phyloP scores from a whole-genome alignment of 495 filamentous ascomycete species.

The Lophiostoma macrostomum region DNA sequence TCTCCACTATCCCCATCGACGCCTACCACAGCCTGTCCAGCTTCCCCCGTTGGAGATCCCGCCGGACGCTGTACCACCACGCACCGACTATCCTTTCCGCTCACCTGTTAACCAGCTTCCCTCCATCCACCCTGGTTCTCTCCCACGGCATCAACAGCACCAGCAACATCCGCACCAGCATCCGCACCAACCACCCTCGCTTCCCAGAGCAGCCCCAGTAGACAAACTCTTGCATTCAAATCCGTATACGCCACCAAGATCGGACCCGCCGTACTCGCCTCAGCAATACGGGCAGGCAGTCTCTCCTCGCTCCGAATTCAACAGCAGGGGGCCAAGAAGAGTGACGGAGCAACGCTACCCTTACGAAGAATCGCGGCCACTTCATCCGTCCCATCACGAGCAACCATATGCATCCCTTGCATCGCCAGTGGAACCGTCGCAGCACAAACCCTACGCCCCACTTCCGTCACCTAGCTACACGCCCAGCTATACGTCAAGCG shows the following conservation, averaged over 20 bases:
- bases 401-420: slow-evolving; percentile 32
- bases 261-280: slow-evolving; percentile 36
- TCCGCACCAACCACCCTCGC: slow-evolving; percentile 20
- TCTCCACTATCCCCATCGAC: slow-evolving; percentile 31
- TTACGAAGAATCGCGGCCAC: slow-evolving; percentile 29
- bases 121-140: slow-evolving; percentile 32
- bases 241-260: slow-evolving; percentile 36
- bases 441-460: slow-evolving; percentile 32
- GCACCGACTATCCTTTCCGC: slow-evolving; percentile 30
- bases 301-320: slow-evolving; percentile 26
- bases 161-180: no score
- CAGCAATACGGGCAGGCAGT: slow-evolving; percentile 29
- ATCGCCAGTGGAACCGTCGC: slow-evolving; percentile 32
- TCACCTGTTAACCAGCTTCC: slow-evolving; percentile 32
- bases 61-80: slow-evolving; percentile 29
- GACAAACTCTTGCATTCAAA: slow-evolving; percentile 32
- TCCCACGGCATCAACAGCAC: slow-evolving; percentile 19
- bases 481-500: slow-evolving; percentile 34
- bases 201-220: slow-evolving; percentile 25
- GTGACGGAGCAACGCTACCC: slow-evolving; percentile 28
- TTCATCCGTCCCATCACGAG: slow-evolving; percentile 28
- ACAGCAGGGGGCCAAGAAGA: slow-evolving; percentile 16
- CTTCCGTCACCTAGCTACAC: slow-evolving; percentile 36
- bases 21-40: slow-evolving; percentile 30
- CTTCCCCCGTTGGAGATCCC: slow-evolving; percentile 36